Evolutionary conservation across 257 asterid species (phyloP).

Genomic region (Lavandula angustifolia): DNA sequence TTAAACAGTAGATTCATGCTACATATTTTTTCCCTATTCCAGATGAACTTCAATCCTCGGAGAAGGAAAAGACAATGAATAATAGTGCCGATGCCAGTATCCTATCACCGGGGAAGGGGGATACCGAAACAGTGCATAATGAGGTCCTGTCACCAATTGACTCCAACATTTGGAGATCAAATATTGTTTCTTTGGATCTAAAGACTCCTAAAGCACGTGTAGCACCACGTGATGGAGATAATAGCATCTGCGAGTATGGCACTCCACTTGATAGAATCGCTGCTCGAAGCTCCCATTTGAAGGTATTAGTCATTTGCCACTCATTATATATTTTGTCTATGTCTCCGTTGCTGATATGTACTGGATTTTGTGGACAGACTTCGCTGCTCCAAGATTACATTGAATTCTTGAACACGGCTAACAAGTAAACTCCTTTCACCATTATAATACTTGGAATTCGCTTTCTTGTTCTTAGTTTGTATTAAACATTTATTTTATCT

Average conservation of each 20-base stretch:
- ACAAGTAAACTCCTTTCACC: constrained; percentile 46
- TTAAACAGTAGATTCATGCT: background rate
- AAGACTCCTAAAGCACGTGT: constrained; percentile 46
- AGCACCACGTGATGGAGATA: constrained; percentile 32
- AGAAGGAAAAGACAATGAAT: constrained; percentile 27
- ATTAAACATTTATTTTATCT: constrained; percentile 25
- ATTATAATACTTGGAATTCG: background rate
- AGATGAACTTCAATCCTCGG: constrained; percentile 40
- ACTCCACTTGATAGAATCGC: constrained; percentile 72
- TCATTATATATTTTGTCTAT: background rate
- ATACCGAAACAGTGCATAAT: constrained; percentile 30
- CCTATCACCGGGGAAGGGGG: constrained; percentile 36
- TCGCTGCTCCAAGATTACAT: constrained; percentile 76
- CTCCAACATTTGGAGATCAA: constrained; percentile 42
- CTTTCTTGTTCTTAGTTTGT: constrained; percentile 7
- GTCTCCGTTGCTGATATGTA: constrained; percentile 20
- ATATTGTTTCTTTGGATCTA: constrained; percentile 36
- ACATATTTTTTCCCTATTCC: constrained; percentile 10
- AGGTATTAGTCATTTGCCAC: constrained; percentile 44
- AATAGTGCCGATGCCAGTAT: constrained; percentile 12
- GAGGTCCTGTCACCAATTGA: constrained; percentile 63
- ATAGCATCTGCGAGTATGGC: constrained; percentile 35
- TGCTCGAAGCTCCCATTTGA: constrained; percentile 57
- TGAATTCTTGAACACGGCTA: constrained; percentile 73
- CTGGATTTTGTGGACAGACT: constrained; percentile 43